A percentile compares a stretch with the other conserved stretches of the same genome.
phyloP scores from a whole-genome alignment of 768 basidiomycete species.

The Psilocybe sp. region DNA sequence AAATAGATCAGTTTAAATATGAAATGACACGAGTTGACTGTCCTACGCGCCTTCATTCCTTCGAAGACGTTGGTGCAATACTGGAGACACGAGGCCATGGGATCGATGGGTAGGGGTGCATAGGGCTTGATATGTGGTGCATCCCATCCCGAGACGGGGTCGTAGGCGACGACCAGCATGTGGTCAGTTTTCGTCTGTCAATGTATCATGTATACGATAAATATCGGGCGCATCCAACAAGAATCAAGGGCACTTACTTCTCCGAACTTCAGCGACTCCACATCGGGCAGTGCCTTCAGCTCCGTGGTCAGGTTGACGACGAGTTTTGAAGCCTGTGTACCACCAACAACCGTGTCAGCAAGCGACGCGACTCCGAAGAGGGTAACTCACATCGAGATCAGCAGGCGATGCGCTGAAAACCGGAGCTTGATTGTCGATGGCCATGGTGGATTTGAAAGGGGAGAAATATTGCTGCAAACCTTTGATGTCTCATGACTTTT shows the following conservation, averaged over 20 bases:
- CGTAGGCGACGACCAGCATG: conserved; percentile 69
- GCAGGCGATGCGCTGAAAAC: conserved; percentile 8
- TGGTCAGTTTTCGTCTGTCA: conserved; percentile 22
- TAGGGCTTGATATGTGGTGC: conserved; percentile 75
- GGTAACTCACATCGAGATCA: conserved; percentile 6
- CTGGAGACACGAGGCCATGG: conserved; percentile 76
- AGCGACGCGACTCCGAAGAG: not conserved
- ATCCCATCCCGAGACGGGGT: conserved; percentile 65
- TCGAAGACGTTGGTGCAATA: conserved; percentile 87
- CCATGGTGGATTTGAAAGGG: conserved; percentile 11
- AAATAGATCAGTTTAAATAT: not conserved
- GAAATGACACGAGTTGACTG: conserved; percentile 1
- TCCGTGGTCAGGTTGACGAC: conserved; percentile 41
- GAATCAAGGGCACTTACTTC: conserved; percentile 33
- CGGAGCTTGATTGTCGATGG: conserved; percentile 8
- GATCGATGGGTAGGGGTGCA: conserved; percentile 65
- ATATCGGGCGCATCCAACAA: too few relatives aligned
- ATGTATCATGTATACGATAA: not conserved
- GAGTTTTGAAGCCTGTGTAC: conserved; percentile 51
- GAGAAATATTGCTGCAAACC: not conserved
- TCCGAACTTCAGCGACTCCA: conserved; percentile 54
- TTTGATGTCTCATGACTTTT: too few relatives aligned
- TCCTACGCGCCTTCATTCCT: conserved; percentile 63
- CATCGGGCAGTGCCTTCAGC: conserved; percentile 48
- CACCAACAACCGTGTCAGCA: not conserved